phyloP scores from a whole-genome alignment of 306 rosid genomes.

The Luffa acutangula region DNA sequence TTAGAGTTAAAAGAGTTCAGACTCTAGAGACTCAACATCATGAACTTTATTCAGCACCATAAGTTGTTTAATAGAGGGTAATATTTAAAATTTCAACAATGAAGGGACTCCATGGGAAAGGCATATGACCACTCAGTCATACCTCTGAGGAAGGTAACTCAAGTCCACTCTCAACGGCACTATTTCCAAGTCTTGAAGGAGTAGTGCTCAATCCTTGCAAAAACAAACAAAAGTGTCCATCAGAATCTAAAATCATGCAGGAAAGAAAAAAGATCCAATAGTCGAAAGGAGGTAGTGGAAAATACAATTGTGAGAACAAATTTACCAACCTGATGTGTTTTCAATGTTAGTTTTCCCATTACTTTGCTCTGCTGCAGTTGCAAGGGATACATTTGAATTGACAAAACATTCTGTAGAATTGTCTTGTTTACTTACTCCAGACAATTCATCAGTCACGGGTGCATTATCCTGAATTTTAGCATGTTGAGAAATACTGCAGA shows the following conservation, averaged over 20 bases:
- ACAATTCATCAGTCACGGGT: conserved; percentile 49
- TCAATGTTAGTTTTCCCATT: conserved; percentile 54
- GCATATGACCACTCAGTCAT: conserved; percentile 5
- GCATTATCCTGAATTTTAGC: conserved; percentile 35
- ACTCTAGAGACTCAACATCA: neutral
- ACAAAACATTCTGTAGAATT: conserved; percentile 42
- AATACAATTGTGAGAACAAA: conserved; percentile 7
- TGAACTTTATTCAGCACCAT: neutral
- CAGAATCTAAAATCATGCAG: conserved; percentile 15
- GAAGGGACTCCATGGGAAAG: neutral
- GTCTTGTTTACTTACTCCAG: conserved; percentile 59
- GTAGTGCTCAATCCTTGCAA: conserved; percentile 46
- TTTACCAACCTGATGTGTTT: conserved; percentile 52
- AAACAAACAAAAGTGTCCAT: conserved; percentile 25
- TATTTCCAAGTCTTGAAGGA: conserved; percentile 47
- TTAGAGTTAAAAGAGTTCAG: neutral
- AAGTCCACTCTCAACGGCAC: conserved; percentile 39
- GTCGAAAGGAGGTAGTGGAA: conserved; percentile 6
- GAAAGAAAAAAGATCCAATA: conserved; percentile 9
- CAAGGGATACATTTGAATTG: conserved; percentile 41
- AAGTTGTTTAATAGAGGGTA: neutral
- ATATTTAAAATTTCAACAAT: neutral
- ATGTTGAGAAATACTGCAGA: conserved; percentile 31
- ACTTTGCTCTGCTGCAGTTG: conserved; percentile 48
- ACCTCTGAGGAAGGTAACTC: conserved; percentile 80